Evolutionary conservation across 345 rosid genomes (phyloP).

Genomic region (Melaleuca quinquenervia): DNA sequence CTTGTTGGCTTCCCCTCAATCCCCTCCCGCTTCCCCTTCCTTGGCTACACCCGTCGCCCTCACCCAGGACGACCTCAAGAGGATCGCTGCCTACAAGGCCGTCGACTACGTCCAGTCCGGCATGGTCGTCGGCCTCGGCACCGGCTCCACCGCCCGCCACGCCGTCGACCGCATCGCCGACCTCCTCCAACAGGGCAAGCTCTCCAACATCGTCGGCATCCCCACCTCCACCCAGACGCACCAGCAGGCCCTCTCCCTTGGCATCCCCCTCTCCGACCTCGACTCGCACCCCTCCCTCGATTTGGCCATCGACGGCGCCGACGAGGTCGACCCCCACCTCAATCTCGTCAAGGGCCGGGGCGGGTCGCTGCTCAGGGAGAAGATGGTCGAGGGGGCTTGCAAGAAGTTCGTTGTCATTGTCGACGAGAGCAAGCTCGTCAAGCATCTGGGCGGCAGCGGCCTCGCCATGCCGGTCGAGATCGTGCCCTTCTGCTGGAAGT

Average conservation of each 20-base stretch:
- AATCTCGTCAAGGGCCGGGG: slow-evolving; percentile 91
- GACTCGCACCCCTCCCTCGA: slow-evolving; percentile 61
- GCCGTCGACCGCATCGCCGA: slow-evolving; percentile 91
- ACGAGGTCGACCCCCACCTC: slow-evolving; percentile 76
- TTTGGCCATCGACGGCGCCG: slow-evolving; percentile 95
- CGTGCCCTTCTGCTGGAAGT: slow-evolving; percentile 79
- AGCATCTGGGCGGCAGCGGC: slow-evolving; percentile 60
- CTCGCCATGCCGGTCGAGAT: slow-evolving; percentile 81
- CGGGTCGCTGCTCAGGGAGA: slow-evolving; percentile 83
- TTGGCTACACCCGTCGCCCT: slow-evolving; percentile 13
- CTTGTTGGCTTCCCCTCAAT: neutral
- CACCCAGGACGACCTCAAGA: slow-evolving; percentile 74
- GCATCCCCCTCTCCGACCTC: slow-evolving; percentile 77
- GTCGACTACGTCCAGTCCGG: slow-evolving; percentile 90
- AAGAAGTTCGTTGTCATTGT: slow-evolving; percentile 70
- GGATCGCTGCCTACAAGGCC: slow-evolving; percentile 80
- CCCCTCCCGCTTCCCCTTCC: neutral
- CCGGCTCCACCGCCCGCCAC: slow-evolving; percentile 95
- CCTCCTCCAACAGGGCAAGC: slow-evolving; percentile 58
- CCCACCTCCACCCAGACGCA: slow-evolving; percentile 79
- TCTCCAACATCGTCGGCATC: slow-evolving; percentile 57
- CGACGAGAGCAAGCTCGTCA: slow-evolving; percentile 57
- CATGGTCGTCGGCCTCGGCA: slow-evolving; percentile 95
- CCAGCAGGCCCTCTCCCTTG: slow-evolving; percentile 69
- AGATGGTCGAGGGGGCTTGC: slow-evolving; percentile 83